These are phyloP conservation scores for Ogataea hybrid DNA, from an alignment of 1,139 yeast species.

Conservation along the genomic window DNA sequence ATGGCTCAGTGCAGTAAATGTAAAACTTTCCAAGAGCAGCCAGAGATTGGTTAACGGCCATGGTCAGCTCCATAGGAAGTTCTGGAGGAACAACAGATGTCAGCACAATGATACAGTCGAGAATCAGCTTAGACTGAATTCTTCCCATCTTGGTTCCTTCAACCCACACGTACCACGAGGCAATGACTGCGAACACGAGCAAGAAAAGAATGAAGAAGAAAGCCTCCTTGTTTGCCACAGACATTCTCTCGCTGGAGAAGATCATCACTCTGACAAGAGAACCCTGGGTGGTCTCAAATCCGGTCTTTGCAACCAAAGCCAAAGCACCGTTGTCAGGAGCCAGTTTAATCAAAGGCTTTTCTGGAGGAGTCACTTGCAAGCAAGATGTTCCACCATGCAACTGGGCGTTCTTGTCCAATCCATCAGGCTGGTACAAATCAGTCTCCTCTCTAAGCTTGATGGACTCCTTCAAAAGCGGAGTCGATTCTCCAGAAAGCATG, in stretches of 20 bases:
- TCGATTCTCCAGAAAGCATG: conserved; percentile 97
- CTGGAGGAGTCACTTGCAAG: conserved; percentile 79
- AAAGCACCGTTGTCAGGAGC: conserved; percentile 94
- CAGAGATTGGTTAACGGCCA: conserved; percentile 94
- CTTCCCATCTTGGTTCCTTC: conserved; percentile 97
- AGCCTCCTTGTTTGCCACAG: conserved; percentile 95
- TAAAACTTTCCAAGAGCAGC: conserved; percentile 84
- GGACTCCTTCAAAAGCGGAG: conserved; percentile 93
- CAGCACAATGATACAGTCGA: conserved; percentile 92
- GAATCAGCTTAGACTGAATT: conserved; percentile 85
- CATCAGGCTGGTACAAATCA: conserved; percentile 70
- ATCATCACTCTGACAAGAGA: conserved; percentile 97
- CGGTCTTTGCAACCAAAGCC: conserved; percentile 89
- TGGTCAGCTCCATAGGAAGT: conserved; percentile 97
- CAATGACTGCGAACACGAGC: conserved; percentile 88
- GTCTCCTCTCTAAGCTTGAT: conserved; percentile 75
- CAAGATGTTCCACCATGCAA: conserved; percentile 98
- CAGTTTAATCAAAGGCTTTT: conserved; percentile 41
- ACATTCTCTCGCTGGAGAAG: conserved; percentile 93
- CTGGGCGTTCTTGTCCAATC: conserved; percentile 83
- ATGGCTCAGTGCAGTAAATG: conserved; percentile 97
- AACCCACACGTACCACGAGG: conserved; percentile 98
- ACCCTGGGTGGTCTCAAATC: conserved; percentile 98
- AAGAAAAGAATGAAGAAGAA: conserved; percentile 87
- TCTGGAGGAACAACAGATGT: conserved; percentile 99